Evolutionary conservation across 371 early-diverging fungal genomes (phyloP).

Genomic region (Conidiobolus incongruus): DNA sequence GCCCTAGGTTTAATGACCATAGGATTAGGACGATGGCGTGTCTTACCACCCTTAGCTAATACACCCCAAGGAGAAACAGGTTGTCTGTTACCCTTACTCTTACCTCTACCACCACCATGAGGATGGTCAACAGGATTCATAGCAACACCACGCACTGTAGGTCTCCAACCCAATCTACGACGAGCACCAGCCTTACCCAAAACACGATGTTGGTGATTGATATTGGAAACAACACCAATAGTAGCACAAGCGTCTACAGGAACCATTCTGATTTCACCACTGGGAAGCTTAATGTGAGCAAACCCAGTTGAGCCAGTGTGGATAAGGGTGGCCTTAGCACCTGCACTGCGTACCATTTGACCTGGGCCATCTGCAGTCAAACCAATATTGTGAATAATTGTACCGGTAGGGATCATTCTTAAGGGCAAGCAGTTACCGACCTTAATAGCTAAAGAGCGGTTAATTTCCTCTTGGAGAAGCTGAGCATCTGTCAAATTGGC

Average conservation of each 20-base stretch:
- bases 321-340: slow-evolving; percentile 71
- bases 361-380: slow-evolving; percentile 62
- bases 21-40: slow-evolving; percentile 46
- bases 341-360: slow-evolving; percentile 71
- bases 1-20: slow-evolving; percentile 58
- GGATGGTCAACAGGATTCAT: slow-evolving; percentile 98
- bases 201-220: slow-evolving; percentile 70
- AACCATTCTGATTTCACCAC: slow-evolving; percentile 79
- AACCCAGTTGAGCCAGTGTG: slow-evolving; percentile 51
- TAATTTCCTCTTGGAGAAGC: slow-evolving; percentile 14
- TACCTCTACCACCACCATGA: slow-evolving; percentile 96
- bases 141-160: slow-evolving; percentile 96
- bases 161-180: slow-evolving; percentile 70
- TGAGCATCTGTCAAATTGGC: background rate
- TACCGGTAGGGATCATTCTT: slow-evolving; percentile 81
- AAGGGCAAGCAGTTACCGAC: slow-evolving; percentile 82
- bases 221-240: slow-evolving; percentile 82
- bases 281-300: slow-evolving; percentile 69
- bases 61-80: slow-evolving; percentile 90
- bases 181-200: slow-evolving; percentile 84
- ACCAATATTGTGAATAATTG: slow-evolving; percentile 69
- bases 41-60: slow-evolving; percentile 89
- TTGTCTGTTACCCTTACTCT: slow-evolving; percentile 82
- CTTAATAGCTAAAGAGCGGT: slow-evolving; percentile 43
- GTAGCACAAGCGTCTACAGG: slow-evolving; percentile 77